phyloP scores from a whole-genome alignment of 1,284 basidiomycete genomes.

The Moesziomyces globuligerus region DNA sequence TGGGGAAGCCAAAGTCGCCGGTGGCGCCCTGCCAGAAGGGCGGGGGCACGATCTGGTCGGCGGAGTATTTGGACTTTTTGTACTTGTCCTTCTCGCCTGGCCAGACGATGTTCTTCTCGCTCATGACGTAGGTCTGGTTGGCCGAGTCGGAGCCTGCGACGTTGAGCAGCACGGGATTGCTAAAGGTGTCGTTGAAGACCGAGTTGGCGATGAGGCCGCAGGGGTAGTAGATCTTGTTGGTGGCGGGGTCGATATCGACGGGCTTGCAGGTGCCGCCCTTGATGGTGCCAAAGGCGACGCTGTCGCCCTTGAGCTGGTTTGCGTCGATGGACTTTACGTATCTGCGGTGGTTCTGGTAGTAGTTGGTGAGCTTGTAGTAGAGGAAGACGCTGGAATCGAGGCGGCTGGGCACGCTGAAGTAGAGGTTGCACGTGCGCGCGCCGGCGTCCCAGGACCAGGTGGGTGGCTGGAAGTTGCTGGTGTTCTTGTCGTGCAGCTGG shows the following conservation, averaged over 20 bases:
- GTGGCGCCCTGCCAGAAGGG: constrained; percentile 78
- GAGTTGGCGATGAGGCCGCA: constrained; percentile 98
- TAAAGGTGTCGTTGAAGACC: constrained; percentile 93
- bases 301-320: constrained; percentile 84
- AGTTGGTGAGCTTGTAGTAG: constrained; percentile 83
- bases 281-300: constrained; percentile 70
- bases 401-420: constrained; percentile 76
- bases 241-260: constrained; percentile 70
- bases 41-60: constrained; percentile 82
- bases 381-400: constrained; percentile 82
- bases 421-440: constrained; percentile 53
- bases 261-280: constrained; percentile 86
- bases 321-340: constrained; percentile 92
- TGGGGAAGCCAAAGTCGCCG: constrained; percentile 72
- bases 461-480: constrained; percentile 61
- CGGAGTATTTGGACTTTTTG: constrained; percentile 61
- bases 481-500: constrained; percentile 67
- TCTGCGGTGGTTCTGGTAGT: constrained; percentile 96
- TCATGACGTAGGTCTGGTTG: constrained; percentile 76
- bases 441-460: constrained; percentile 49
- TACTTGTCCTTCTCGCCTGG: constrained; percentile 93
- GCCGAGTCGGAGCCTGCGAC: constrained; percentile 70
- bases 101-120: constrained; percentile 88
- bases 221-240: constrained; percentile 74
- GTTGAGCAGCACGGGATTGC: constrained; percentile 74